Evolutionary conservation across 805 yeast genomes (phyloP).

Genomic region (Wilhelminamyces savonicus): DNA sequence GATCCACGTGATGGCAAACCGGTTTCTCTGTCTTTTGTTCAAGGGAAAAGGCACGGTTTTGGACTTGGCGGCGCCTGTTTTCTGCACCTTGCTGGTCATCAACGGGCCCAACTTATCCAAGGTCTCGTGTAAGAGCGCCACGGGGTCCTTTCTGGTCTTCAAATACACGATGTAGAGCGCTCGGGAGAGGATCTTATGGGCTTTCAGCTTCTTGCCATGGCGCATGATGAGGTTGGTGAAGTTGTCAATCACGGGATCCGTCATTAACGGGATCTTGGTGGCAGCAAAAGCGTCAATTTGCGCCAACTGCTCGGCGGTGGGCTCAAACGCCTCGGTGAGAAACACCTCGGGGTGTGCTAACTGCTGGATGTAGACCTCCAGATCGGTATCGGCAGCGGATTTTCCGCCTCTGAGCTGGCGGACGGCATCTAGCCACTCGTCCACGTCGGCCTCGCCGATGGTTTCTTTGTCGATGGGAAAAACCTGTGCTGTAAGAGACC

Average conservation of each 20-base stretch:
- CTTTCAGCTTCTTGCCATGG: conserved; percentile 80
- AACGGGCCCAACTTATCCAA: conserved; percentile 82
- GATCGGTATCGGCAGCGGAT: conserved; percentile 17
- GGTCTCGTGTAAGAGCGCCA: conserved; percentile 63
- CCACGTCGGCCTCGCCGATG: conserved; percentile 34
- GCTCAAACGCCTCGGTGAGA: conserved; percentile 38
- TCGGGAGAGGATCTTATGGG: conserved; percentile 64
- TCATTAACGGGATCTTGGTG: conserved; percentile 51
- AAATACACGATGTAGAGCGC: conserved; percentile 78
- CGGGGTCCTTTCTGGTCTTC: conserved; percentile 73
- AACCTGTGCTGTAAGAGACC: conserved; percentile 25
- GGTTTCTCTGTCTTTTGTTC: conserved; percentile 71
- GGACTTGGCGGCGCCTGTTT: conserved; percentile 83
- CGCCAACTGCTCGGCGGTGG: conserved; percentile 57
- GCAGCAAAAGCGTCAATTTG: conserved; percentile 46
- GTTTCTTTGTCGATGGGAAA: conserved; percentile 31
- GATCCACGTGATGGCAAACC: conserved; percentile 89
- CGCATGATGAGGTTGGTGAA: conserved; percentile 87
- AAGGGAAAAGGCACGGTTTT: conserved; percentile 78
- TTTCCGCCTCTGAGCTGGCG: conserved; percentile 30
- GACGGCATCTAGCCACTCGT: conserved; percentile 43
- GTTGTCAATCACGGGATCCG: conserved; percentile 68
- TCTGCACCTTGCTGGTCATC: conserved; percentile 67
- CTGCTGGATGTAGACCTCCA: conserved; percentile 35
- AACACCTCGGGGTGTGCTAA: conserved; percentile 31